A percentile compares a stretch with the other conserved stretches of the same genome.
These are phyloP conservation scores for Sclerotinia trifoliorum DNA, from an alignment of 2,329 filamentous ascomycete genomes.

Conservation along the genomic window DNA sequence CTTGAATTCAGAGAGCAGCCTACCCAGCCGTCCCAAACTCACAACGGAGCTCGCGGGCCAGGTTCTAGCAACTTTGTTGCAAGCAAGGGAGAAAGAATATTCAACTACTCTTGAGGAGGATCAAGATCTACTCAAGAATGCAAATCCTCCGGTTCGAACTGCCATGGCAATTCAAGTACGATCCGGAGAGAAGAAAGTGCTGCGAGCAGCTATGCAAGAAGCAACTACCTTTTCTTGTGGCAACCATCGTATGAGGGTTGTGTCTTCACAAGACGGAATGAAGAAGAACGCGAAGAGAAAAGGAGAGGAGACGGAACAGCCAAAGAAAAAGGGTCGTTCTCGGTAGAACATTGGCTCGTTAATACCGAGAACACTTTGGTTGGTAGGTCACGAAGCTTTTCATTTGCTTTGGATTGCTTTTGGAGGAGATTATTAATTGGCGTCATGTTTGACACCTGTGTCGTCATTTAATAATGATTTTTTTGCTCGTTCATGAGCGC, in stretches of 20 bases:
- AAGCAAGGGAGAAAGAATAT: conserved; percentile 49
- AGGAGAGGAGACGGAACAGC: conserved; percentile 24
- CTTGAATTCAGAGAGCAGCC: conserved; percentile 40
- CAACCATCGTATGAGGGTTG: conserved; percentile 40
- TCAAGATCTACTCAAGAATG: conserved; percentile 41
- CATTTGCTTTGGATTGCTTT: conserved; percentile 17
- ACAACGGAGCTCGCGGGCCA: conserved; percentile 43
- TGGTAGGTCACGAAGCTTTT: conserved; percentile 26
- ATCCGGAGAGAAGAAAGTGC: conserved; percentile 61
- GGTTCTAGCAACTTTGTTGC: conserved; percentile 44
- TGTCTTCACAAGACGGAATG: not conserved
- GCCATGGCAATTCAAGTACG: conserved; percentile 60
- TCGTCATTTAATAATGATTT: conserved; percentile 30
- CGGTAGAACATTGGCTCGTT: conserved; percentile 18
- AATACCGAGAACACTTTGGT: conserved; percentile 4
- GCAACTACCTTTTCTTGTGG: conserved; percentile 36
- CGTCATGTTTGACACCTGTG: conserved; percentile 7
- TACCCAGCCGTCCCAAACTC: conserved; percentile 45
- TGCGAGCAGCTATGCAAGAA: conserved; percentile 48
- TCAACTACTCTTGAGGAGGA: conserved; percentile 54
- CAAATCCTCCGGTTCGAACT: conserved; percentile 38
- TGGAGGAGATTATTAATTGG: conserved; percentile 18
- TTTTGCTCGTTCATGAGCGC: conserved; percentile 26
- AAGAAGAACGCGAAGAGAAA: conserved; percentile 29
- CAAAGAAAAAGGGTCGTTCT: conserved; percentile 32